Evolutionary conservation across 179 eudicot genomes (phyloP).

Genomic region (Silene noctiflora): DNA sequence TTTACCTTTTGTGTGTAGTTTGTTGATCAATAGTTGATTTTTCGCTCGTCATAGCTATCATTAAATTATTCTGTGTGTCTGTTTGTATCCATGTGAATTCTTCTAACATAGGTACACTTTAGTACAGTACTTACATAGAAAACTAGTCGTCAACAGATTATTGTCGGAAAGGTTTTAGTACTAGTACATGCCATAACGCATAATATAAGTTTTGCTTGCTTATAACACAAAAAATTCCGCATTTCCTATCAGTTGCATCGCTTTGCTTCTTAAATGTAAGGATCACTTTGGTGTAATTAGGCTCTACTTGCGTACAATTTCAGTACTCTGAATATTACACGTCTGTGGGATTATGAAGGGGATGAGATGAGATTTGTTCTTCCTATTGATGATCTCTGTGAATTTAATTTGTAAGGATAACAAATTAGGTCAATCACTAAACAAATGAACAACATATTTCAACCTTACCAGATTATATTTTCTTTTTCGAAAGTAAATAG

Average conservation of each 20-base stretch:
- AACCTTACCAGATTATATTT: too few species aligned
- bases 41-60: neutral
- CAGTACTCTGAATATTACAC: too few species aligned
- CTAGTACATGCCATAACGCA: neutral
- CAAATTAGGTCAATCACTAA: too few species aligned
- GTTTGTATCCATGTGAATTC: constrained; percentile 7
- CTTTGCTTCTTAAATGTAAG: neutral
- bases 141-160: neutral
- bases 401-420: too few species aligned
- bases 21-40: constrained; percentile 20
- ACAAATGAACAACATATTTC: too few species aligned
- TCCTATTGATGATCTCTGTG: too few species aligned
- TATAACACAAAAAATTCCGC: neutral
- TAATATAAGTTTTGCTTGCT: too few species aligned
- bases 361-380: too few species aligned
- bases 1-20: neutral
- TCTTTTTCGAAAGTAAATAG: too few species aligned
- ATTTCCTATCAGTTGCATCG: neutral
- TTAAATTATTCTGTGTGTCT: neutral
- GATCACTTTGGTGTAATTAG: too few species aligned
- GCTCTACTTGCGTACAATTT: too few species aligned
- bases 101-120: constrained; percentile 7
- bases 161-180: neutral
- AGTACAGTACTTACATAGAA: neutral
- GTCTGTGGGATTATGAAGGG: too few species aligned